These are phyloP conservation scores for Yamadazyma blattariae DNA, from an alignment of 1,139 yeast genomes.

Conservation along the genomic window DNA sequence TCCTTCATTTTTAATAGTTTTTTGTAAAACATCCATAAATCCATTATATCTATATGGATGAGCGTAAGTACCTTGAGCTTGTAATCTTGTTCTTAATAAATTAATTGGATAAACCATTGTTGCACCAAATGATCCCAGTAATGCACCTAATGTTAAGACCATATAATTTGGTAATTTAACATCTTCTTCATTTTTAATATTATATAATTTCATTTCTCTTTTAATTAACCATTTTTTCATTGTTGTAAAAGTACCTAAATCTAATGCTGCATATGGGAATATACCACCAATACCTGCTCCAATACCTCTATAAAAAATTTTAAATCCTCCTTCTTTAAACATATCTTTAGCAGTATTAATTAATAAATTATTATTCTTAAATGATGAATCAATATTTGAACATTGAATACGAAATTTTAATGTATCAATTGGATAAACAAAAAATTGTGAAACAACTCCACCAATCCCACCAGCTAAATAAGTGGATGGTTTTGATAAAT, in stretches of 20 bases:
- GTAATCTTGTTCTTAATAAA: conserved; percentile 84
- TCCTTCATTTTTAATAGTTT: conserved; percentile 84
- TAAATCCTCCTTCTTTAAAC: conserved; percentile 76
- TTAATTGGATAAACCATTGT: conserved; percentile 92
- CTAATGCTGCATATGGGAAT: conserved; percentile 96
- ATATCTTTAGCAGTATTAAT: conserved; percentile 69
- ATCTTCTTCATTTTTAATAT: conserved; percentile 34
- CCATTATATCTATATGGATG: conserved; percentile 89
- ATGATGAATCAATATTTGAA: conserved; percentile 59
- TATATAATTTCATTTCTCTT: conserved; percentile 51
- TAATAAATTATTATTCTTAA: conserved; percentile 61
- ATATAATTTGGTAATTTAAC: conserved; percentile 74
- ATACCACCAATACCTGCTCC: conserved; percentile 88
- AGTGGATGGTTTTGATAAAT: conserved; percentile 74
- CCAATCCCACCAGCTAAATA: conserved; percentile 95
- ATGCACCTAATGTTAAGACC: conserved; percentile 88
- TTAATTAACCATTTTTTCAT: conserved; percentile 73
- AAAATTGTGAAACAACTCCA: conserved; percentile 88
- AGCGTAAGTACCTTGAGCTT: conserved; percentile 96
- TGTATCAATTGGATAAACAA: conserved; percentile 96
- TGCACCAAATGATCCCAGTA: conserved; percentile 95
- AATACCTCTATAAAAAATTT: conserved; percentile 81
- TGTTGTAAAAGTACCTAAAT: conserved; percentile 87
- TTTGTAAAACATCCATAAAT: conserved; percentile 70
- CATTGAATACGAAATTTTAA: conserved; percentile 82